Evolutionary conservation across 139 green algal species (phyloP).

Genomic region (Raphidocelis subcapitata): DNA sequence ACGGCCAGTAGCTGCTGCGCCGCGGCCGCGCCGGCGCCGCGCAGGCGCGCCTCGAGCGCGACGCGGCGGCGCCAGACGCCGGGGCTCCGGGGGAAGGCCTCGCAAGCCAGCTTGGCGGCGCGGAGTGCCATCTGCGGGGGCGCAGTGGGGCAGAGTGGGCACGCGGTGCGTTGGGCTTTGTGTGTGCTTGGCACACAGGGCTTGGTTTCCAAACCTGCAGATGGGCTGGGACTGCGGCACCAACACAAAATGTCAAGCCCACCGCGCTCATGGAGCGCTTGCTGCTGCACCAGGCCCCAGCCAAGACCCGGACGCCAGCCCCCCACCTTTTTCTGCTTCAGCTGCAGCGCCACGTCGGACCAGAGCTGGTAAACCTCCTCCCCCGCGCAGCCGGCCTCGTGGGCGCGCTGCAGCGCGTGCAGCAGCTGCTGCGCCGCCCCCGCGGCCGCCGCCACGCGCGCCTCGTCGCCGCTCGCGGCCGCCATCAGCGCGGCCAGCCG

Average conservation of each 20-base stretch:
- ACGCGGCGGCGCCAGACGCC: constrained; percentile 1
- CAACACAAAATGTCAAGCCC: not conserved
- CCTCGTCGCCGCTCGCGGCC: not conserved
- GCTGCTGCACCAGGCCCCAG: not conserved
- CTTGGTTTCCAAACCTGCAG: no score
- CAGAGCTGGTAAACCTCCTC: constrained; percentile 15
- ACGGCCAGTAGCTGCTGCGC: constrained; percentile 9
- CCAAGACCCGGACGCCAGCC: no score
- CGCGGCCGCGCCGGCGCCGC: no score
- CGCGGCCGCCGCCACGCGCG: constrained; percentile 4
- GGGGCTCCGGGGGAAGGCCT: not conserved
- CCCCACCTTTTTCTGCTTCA: constrained; percentile 26
- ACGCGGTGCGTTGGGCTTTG: no score
- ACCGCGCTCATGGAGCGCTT: not conserved
- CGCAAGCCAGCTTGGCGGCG: constrained; percentile 9
- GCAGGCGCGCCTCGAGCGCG: constrained; percentile 3
- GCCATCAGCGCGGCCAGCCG: not conserved
- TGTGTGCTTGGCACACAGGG: no score
- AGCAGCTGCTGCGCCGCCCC: constrained; percentile 28
- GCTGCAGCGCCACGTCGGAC: constrained; percentile 5
- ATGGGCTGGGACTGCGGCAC: no score
- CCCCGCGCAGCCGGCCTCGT: constrained; percentile 8
- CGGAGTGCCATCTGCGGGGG: constrained; percentile 15
- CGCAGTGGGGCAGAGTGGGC: no score
- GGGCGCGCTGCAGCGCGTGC: constrained; percentile 6